Base-by-base conservation (phyloP, 2,329 filamentous ascomycete species). In the Mycosphaerelloides madeirae region DNA sequence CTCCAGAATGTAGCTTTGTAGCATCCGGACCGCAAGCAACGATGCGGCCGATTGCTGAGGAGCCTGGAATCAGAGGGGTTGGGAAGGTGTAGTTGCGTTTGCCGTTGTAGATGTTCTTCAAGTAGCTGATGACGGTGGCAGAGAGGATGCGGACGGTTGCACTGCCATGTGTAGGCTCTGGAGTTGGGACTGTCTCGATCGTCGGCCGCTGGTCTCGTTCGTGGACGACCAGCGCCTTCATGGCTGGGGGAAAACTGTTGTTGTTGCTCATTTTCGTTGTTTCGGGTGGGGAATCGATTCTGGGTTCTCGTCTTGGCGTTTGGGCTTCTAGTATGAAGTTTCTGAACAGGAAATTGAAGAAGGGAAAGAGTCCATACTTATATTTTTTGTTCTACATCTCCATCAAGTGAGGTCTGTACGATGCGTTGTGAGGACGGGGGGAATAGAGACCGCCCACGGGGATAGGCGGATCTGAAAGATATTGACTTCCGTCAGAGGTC, bases 101-200 rank as follows among this genome's bases (percentile, higher is more conserved):
- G n/a, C 69, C 68, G 34, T 61, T 60, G 57, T 68, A 68, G 40
- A 74, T 32, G 13, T 32, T n/a, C 15, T 16, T n/a, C 13, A 14
- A 16, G 55, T 74, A 74, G 6, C 69, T 64, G 6, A 72, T 44
- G 2, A 73, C 56, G 2, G 50, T 52, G 2, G 68, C 59, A 1
- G 60, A 59, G 7, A 67, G 50, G 34, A 75, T 57, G 2, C 59
- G 61, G 34, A 74, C 56, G 9, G 74, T 46, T 6, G 38, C 43
- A 29, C 57, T 66, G n/a, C 72, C 71, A 62, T 25, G 20, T 31
- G 34, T 46, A 15, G 34, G 36, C 29, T 32, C 39, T 4, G 45
- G 40, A 15, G 33, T 37, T 15, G 46, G 38, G 1, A 55, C 32
- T n/a, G 20, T 46, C 19, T 57, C 42, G 15, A 56, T 31, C 3